Evolutionary conservation across 139 green algal species (phyloP).

Genomic region (Marvania coccoides): DNA sequence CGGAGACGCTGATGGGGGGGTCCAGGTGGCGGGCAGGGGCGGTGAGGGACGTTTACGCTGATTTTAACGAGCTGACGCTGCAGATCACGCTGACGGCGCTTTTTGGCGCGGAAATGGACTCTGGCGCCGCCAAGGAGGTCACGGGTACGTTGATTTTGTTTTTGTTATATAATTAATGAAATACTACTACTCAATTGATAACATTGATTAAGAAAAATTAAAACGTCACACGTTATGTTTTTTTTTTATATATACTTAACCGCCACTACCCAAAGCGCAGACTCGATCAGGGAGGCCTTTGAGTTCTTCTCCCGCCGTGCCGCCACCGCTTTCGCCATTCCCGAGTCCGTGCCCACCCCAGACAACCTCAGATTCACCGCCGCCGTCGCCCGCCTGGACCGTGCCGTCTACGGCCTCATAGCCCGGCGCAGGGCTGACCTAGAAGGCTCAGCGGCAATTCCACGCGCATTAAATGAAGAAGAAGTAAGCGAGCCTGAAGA

Average conservation of each 20-base stretch:
- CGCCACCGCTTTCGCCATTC: slow-evolving; percentile 38
- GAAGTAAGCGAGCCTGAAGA: not conserved
- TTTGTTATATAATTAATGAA: too few species aligned
- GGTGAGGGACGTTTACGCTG: slow-evolving; percentile 51
- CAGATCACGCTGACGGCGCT: slow-evolving; percentile 65
- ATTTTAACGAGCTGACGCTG: slow-evolving; percentile 86
- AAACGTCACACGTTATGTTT: too few species aligned
- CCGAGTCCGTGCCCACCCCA: slow-evolving; percentile 76
- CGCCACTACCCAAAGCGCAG: too few species aligned
- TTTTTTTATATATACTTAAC: too few species aligned
- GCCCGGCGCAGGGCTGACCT: slow-evolving; percentile 6
- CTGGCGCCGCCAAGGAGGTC: slow-evolving; percentile 3
- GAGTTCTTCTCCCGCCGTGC: slow-evolving; percentile 55
- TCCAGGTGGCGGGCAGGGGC: slow-evolving; percentile 18
- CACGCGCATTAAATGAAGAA: too few species aligned
- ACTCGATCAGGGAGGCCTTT: slow-evolving; percentile 55
- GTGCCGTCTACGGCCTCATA: slow-evolving; percentile 75
- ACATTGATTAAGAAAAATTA: too few species aligned
- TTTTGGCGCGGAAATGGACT: slow-evolving; percentile 47
- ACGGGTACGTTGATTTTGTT: too few species aligned
- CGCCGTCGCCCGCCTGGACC: slow-evolving; percentile 69
- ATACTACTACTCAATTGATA: too few species aligned
- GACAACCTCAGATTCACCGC: slow-evolving; percentile 68
- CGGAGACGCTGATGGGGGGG: slow-evolving; percentile 29
- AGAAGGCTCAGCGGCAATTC: too few species aligned